Percentiles rank a stretch among this genome's conserved stretches.
These are phyloP conservation scores for Biancaea sappan DNA, from an alignment of 306 rosid species.

Conservation along the genomic window DNA sequence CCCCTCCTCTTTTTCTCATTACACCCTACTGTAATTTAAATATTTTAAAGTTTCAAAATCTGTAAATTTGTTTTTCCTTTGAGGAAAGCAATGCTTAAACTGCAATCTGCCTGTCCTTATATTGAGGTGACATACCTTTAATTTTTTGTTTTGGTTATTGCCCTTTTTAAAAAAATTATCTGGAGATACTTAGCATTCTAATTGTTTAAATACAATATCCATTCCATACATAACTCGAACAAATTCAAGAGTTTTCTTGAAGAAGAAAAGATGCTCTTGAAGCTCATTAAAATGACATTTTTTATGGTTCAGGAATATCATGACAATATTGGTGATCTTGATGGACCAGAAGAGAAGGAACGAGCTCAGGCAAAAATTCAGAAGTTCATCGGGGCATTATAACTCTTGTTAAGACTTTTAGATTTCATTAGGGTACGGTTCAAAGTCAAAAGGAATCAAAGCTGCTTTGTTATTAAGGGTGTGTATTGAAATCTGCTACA, in stretches of 20 bases:
- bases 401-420: conserved; percentile 27
- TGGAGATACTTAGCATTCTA: not conserved
- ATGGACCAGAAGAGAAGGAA: conserved; percentile 94
- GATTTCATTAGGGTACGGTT: not conserved
- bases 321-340: conserved; percentile 88
- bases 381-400: conserved; percentile 75
- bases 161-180: not conserved
- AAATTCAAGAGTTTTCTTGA: not conserved
- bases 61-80: not conserved
- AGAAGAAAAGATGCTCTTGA: not conserved
- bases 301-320: conserved; percentile 69
- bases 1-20: too few species aligned
- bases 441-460: conserved; percentile 5
- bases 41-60: not conserved
- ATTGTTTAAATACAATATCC: conserved; percentile 7
- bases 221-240: not conserved
- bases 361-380: conserved; percentile 81
- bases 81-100: not conserved
- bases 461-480: not conserved
- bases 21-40: too few species aligned
- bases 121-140: not conserved
- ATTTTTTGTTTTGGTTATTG: not conserved
- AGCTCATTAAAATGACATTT: conserved; percentile 5
- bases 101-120: not conserved
- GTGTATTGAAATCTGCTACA: conserved; percentile 24